Base-by-base conservation (phyloP, 176 grass and related monocot genomes). In the Oryza australiensis region DNA sequence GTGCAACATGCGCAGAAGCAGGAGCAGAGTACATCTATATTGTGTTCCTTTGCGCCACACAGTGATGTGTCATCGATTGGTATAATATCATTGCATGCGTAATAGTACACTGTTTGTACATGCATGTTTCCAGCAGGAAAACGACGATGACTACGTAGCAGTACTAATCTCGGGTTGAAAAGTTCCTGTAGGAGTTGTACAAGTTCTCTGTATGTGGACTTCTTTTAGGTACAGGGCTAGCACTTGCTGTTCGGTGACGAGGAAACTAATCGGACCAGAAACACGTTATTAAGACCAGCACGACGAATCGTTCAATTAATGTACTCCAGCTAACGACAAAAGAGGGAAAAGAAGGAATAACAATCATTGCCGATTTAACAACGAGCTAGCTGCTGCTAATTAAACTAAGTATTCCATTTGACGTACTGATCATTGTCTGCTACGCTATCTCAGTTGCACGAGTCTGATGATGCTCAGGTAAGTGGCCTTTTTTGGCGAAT, bases 181-280 rank as follows among this genome's bases (percentile, higher is more conserved):
- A 43, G 46, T 64, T 71, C 57, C 9, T 29, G 22, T 46, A 30
- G 9, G 66, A 43, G 33, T 41, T 41, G 57, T 68, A 64, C 12
- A 15, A 33, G 48, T 63, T 68, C 30, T 48, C n/a, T 37, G 46
- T 68, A n/a, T 38, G 13, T 22, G 10, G 38, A 34, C 16, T 74
- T 62, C 43, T 35, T 68, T 74, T 68, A 3, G 34, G 32, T 27
- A 1, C 26, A 68, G 74, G 34, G 33, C 62, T 46, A 20, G 18
- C 18, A 22, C 51, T 8, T n/a, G 51, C 53, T 84, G 81, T 51
- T 84, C 62, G 69, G 28, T 80, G 70, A 80, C 87, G 76, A 85
- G 87, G 70, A 88, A 80, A 75, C 81, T 23, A 48, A 20, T 48
- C 51, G 51, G n/a, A 75, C 45, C 68, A 35, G 55, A 35, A 26